Percentiles rank a stretch among this genome's conserved stretches.
Conservation (phyloP, 2,329 filamentous ascomycete species). For the Neobulgaria alba region DNA sequence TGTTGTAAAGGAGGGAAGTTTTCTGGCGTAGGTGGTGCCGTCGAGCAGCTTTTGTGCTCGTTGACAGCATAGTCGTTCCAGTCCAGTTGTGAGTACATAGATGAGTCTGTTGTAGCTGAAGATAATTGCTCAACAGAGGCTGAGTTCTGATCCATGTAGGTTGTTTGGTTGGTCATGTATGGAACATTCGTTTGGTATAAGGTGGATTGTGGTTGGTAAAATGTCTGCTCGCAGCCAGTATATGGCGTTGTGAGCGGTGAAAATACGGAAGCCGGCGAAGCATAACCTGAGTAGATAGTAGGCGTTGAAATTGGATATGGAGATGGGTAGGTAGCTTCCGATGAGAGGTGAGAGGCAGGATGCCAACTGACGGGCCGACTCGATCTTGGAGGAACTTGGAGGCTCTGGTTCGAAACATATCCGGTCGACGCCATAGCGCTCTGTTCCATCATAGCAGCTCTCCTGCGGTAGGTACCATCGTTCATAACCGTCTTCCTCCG, state of each 20-base stretch:
- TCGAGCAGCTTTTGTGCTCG: conserved; percentile 35
- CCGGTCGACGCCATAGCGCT: conserved; percentile 37
- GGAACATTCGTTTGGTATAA: conserved; percentile 7
- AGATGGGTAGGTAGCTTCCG: conserved; percentile 28
- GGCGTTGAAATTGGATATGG: conserved; percentile 32
- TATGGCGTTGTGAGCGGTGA: conserved; percentile 46
- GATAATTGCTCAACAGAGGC: conserved; percentile 9
- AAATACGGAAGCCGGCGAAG: conserved; percentile 46
- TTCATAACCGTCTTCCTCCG: conserved; percentile 50
- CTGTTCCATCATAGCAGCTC: conserved; percentile 29
- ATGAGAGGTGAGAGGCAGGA: conserved; percentile 44
- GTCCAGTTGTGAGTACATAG: conserved; percentile 28
- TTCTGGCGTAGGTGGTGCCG: conserved; percentile 51
- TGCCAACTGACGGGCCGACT: conserved; percentile 69
- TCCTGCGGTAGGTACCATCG: conserved; percentile 30
- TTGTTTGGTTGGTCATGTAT: conserved; percentile 13
- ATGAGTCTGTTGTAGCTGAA: conserved; percentile 15
- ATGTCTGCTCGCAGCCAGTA: conserved; percentile 20
- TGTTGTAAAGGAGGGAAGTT: conserved; percentile 46
- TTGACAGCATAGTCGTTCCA: conserved; percentile 41
- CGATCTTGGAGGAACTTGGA: conserved; percentile 27
- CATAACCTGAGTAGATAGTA: conserved; percentile 47
- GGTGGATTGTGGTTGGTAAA: conserved; percentile 12
- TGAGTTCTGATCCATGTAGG: conserved; percentile 8
- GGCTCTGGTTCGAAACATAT: conserved; percentile 31